Conservation (phyloP, 2,329 filamentous ascomycete species). For the Fusarium austroafricanum region DNA sequence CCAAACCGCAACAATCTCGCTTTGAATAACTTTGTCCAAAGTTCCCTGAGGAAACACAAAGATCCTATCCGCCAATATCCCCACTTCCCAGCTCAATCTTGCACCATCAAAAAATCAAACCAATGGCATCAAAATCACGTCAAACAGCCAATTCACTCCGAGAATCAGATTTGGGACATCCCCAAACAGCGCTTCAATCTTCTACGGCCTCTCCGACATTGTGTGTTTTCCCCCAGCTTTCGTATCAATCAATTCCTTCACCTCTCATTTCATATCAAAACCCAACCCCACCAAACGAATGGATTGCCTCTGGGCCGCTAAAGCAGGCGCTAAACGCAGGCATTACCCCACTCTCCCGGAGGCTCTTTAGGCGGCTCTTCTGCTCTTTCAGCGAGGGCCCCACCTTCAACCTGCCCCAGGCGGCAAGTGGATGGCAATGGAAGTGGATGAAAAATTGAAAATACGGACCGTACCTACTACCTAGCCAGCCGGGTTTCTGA, state of each 20-base stretch:
- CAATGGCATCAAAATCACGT: background rate
- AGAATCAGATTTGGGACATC: background rate
- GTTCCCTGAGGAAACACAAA: background rate
- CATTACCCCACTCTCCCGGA: conserved; percentile 8
- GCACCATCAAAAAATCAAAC: background rate
- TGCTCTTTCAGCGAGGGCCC: background rate
- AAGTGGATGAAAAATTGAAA: conserved; percentile 26
- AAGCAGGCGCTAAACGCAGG: background rate
- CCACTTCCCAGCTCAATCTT: conserved; percentile 17
- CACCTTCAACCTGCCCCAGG: conserved; percentile 6
- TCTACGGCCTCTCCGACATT: background rate
- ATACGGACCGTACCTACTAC: background rate
- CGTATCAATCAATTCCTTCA: background rate
- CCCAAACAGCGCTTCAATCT: background rate
- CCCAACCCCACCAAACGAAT: background rate
- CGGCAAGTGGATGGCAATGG: no score
- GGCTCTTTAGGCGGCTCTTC: conserved; percentile 7
- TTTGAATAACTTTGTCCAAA: background rate
- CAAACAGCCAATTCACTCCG: background rate
- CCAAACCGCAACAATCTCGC: no score
- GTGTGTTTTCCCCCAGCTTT: background rate
- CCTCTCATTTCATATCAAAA: background rate
- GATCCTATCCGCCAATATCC: background rate
- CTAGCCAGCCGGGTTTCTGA: no score
- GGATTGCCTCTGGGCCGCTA: background rate